These are phyloP conservation scores for Kernera saxatilis DNA, from an alignment of 345 rosid species.

Conservation along the genomic window DNA sequence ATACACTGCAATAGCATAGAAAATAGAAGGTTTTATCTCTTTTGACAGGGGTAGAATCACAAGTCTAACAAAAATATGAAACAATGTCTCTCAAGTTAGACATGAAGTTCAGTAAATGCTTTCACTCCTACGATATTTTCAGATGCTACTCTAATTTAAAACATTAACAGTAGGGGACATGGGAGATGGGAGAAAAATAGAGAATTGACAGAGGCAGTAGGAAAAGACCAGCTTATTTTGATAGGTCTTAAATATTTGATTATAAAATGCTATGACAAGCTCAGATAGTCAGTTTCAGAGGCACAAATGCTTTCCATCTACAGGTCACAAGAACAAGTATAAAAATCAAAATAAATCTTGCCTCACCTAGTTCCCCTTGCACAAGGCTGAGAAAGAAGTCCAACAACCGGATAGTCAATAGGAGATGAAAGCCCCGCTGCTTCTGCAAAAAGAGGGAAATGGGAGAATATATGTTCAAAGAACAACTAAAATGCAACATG, in stretches of 20 bases:
- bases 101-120: slow-evolving; percentile 1
- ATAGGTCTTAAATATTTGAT: neutral
- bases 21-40: neutral
- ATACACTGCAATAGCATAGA: slow-evolving; percentile 1
- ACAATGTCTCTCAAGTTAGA: neutral
- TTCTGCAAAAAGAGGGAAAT: slow-evolving; percentile 44
- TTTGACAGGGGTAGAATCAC: neutral
- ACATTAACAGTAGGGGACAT: neutral
- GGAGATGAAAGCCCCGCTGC: slow-evolving; percentile 55
- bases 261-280: slow-evolving; percentile 10
- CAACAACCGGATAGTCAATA: slow-evolving; percentile 56
- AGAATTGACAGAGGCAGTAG: neutral
- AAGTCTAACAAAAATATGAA: neutral
- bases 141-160: neutral
- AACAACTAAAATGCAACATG: slow-evolving; percentile 11
- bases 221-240: slow-evolving; percentile 1
- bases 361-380: slow-evolving; percentile 68
- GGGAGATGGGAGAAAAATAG: neutral
- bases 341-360: neutral
- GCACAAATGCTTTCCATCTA: neutral
- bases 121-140: neutral
- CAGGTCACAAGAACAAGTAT: neutral
- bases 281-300: neutral
- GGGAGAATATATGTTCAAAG: slow-evolving; percentile 3
- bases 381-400: slow-evolving; percentile 74